Evolutionary conservation across 2,329 filamentous ascomycete genomes (phyloP).

Genomic region (Aspergillus ustus): DNA sequence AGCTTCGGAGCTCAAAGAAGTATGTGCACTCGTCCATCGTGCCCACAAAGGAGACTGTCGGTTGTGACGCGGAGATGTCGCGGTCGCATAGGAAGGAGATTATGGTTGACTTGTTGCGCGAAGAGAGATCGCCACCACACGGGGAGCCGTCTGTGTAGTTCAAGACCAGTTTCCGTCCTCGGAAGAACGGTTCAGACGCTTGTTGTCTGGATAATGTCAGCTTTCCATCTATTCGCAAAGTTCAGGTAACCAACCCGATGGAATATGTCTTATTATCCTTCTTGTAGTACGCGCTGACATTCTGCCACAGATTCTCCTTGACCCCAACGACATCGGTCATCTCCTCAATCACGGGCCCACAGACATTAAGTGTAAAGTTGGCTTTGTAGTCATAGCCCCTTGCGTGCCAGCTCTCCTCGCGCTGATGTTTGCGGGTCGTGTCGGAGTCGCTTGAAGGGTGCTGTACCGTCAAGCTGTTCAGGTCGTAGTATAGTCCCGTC

Average conservation of each 20-base stretch:
- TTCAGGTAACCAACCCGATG: constrained; percentile 43
- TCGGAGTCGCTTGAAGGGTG: constrained; percentile 50
- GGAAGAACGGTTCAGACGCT: constrained; percentile 52
- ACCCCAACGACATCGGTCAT: constrained; percentile 53
- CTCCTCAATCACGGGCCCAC: constrained; percentile 54
- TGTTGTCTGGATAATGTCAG: constrained; percentile 38
- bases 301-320: constrained; percentile 45
- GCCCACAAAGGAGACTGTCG: constrained; percentile 81
- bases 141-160: constrained; percentile 79
- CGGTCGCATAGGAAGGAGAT: constrained; percentile 93
- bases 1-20: constrained; percentile 89
- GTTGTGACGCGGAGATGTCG: constrained; percentile 70
- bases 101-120: constrained; percentile 71
- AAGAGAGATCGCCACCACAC: constrained; percentile 52
- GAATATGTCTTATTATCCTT: constrained; percentile 50
- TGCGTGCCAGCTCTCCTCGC: constrained; percentile 53
- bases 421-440: constrained; percentile 42
- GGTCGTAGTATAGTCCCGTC: constrained; percentile 67
- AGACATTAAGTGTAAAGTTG: constrained; percentile 58
- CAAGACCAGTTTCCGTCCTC: constrained; percentile 67
- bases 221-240: not conserved
- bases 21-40: constrained; percentile 92
- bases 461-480: constrained; percentile 60
- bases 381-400: constrained; percentile 55
- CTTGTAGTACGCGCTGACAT: constrained; percentile 56